Evolutionary conservation across 2,329 filamentous ascomycete genomes (phyloP), one percentile per base, ranked within the genome.

Genomic region (Ophiocordyceps camponoti-leonardi): DNA sequence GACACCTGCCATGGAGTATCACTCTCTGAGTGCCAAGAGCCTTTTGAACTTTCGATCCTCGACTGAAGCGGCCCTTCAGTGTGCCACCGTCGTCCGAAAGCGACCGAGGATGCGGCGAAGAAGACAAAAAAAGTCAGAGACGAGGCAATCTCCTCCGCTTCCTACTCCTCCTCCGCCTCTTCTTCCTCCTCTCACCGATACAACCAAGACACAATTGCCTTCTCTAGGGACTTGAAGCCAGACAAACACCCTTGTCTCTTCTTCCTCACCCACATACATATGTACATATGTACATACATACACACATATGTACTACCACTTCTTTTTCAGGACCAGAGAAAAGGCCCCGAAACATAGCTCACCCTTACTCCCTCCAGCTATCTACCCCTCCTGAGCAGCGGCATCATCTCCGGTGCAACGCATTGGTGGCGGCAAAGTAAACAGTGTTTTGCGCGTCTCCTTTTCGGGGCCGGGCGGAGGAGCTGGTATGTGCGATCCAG

Each of bases 61-160:
- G 19, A 44, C 46, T 10, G 48, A 51, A 39, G 45, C 46, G 30
- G 49, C 51, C 16, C 42, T 50, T 23, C 43, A 49, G 6, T 49
- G 51, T 35, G 45, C 48, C 8, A 41, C 41, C 16, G 33, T 51
- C n/a, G 48, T 51, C 5, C 45, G 47, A 19, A 50, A 48, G 41
- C 35, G 23, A 7, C 46, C 46, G 12, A 45, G 48, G 7, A 49
- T 52, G 47, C 46, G 48, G 30, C 47, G 47, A 31, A 46, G 49
- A 40, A 47, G 49, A 31, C 45, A 43, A 2, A 45, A 26, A 41
- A 51, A 49, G 40, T 12, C 45, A 16, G 45, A 46, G 18, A 42
- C 30, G 12, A 45, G 45, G 7, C 33, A 28, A 5, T 26, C 23
- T 26, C 23, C 31, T 33, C 31, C 11, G 4, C 11, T 4, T 13